Base-by-base conservation (phyloP, 2,329 filamentous ascomycete species). In the Pleurostoma richardsiae region DNA sequence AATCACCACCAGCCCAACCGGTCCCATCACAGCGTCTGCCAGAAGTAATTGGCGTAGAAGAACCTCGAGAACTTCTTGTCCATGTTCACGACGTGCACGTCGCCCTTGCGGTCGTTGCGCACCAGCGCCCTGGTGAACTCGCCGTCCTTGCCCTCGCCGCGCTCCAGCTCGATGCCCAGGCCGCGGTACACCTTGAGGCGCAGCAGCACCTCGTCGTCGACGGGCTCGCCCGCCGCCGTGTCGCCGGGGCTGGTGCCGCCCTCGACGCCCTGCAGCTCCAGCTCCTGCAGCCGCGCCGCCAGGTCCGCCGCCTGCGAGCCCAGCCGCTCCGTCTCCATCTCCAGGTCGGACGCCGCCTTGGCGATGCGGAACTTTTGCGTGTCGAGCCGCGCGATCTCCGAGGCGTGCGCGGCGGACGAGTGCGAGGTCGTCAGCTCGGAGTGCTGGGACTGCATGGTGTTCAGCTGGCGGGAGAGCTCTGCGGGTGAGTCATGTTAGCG, bases 1-100 rank as follows among this genome's bases (percentile, higher is more conserved):
- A 10, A 26, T 38, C 40, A n/a, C 40, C 39, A 11, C 29, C 30
- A n/a, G 28, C 29, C n/a, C 40, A 57, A 19, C 19, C 19, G 19
- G 19, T 19, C 19, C 19, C 49, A 29, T 65, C 72, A 95, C 64
- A 96, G 74, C 30, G 84, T 92, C 59, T 90, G 79, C 94, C 94
- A 99, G 62, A 97, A 95, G 65, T 95, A 95, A 59, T 96, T 95
- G 27, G 91, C 89, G 60, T 96, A 96, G 62, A 95, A 96, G 65
- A 87, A 92, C 52, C 85, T 79, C 49, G 88, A 92, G 65, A 96
- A 91, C 70, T 94, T 95, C 58, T 87, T 84, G 59, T 97, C 91
- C 64, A 99, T 84, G 60, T 95, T 95, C 50, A 99, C 85, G 43
- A 97, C 88, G 64, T 96, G 89, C 44, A 97, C 90, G 63, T 97